Evolutionary conservation across 257 asterid species (phyloP).

Genomic region (Petunia secreta): DNA sequence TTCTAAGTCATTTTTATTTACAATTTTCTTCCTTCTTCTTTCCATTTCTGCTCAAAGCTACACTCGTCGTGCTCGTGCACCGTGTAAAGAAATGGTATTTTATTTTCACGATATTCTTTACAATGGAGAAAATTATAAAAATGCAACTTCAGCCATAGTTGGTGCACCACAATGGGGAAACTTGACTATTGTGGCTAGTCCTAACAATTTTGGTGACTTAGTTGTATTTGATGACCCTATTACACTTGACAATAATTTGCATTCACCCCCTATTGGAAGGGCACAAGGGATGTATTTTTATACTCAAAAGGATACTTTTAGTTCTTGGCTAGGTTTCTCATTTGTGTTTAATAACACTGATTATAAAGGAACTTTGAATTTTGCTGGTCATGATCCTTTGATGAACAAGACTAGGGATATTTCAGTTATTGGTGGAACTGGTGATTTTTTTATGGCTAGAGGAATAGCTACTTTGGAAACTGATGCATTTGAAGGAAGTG

Average conservation of each 20-base stretch:
- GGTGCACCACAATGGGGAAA: slow-evolving; percentile 46
- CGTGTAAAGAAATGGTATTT: slow-evolving; percentile 40
- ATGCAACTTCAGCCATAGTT: slow-evolving; percentile 44
- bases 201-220: slow-evolving; percentile 44
- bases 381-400: slow-evolving; percentile 52
- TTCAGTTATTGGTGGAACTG: slow-evolving; percentile 57
- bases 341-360: slow-evolving; percentile 44
- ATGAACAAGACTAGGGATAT: slow-evolving; percentile 50
- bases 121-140: slow-evolving; percentile 43
- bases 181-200: slow-evolving; percentile 36
- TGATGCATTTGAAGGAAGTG: slow-evolving; percentile 50
- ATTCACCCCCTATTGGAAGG: slow-evolving; percentile 47
- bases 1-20: background rate
- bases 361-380: slow-evolving; percentile 44
- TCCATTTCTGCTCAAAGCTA: background rate
- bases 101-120: slow-evolving; percentile 50
- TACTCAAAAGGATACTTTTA: slow-evolving; percentile 37
- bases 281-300: slow-evolving; percentile 64
- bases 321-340: slow-evolving; percentile 52
- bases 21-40: background rate
- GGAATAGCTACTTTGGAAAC: slow-evolving; percentile 53
- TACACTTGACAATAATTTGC: slow-evolving; percentile 45
- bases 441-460: slow-evolving; percentile 48
- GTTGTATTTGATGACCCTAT: slow-evolving; percentile 56
- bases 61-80: background rate